Conservation (phyloP, 148 eudicot species). For the Amaranthus palmeri region DNA sequence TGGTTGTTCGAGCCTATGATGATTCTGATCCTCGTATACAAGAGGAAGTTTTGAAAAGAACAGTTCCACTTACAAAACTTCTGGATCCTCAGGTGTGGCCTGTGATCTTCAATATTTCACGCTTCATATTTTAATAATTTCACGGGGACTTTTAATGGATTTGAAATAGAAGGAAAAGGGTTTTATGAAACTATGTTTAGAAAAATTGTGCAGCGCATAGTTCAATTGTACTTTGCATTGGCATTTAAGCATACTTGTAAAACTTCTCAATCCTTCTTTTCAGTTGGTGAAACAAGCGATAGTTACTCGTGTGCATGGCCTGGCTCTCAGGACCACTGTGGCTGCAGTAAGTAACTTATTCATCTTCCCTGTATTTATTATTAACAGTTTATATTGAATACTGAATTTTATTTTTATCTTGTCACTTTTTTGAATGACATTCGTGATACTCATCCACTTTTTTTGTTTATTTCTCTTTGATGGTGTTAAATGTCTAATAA, state of each 20-base stretch:
- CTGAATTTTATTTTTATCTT: not conserved
- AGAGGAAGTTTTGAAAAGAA: conserved; percentile 88
- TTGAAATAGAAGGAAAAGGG: not conserved
- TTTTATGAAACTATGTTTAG: not conserved
- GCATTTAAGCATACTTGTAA: not conserved
- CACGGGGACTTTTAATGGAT: not conserved
- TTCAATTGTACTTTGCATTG: not conserved
- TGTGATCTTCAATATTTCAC: conserved; percentile 8
- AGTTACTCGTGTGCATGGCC: conserved; percentile 82
- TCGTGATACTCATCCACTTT: too few relatives aligned
- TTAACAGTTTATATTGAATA: not conserved
- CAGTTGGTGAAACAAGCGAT: conserved; percentile 86
- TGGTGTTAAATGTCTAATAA: too few relatives aligned
- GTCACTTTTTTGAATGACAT: not conserved
- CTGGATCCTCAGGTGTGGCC: conserved; percentile 76
- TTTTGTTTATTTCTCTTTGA: too few relatives aligned
- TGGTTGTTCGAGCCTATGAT: conserved; percentile 95
- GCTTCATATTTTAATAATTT: conserved; percentile 1
- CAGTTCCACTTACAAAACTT: conserved; percentile 69
- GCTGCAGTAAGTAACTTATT: conserved; percentile 69
- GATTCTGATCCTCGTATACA: conserved; percentile 95
- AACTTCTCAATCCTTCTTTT: conserved; percentile 16
- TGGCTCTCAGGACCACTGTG: conserved; percentile 95
- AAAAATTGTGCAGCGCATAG: not conserved
- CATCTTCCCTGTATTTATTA: not conserved